Conservation (phyloP, 2,329 filamentous ascomycete genomes). For the Penicillium thymicola region DNA sequence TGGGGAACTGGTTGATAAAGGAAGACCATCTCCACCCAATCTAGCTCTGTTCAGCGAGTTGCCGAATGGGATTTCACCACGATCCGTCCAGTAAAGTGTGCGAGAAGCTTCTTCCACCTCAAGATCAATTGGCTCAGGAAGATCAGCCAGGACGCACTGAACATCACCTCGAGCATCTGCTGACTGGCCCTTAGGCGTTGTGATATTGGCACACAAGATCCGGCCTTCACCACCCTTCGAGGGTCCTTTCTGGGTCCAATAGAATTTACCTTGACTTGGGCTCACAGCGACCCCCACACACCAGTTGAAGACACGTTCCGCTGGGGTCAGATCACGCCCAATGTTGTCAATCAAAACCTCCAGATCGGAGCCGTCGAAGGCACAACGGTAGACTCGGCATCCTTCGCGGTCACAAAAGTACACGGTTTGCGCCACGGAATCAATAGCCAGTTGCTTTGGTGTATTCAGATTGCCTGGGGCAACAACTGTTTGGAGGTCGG, state of each 20-base stretch:
- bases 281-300: constrained; percentile 57
- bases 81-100: constrained; percentile 59
- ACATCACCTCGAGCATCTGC: constrained; percentile 42
- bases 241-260: constrained; percentile 60
- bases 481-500: constrained; percentile 44
- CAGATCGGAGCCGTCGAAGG: constrained; percentile 32
- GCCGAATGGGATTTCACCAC: constrained; percentile 55
- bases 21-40: constrained; percentile 11
- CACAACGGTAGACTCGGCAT: constrained; percentile 34
- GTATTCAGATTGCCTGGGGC: constrained; percentile 49
- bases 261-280: constrained; percentile 45
- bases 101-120: constrained; percentile 48
- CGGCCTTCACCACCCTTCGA: constrained; percentile 52
- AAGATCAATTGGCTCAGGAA: constrained; percentile 58
- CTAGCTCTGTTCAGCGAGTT: constrained; percentile 50
- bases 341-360: constrained; percentile 32
- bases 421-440: constrained; percentile 25
- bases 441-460: constrained; percentile 43
- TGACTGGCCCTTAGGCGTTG: constrained; percentile 35
- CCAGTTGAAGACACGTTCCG: constrained; percentile 42
- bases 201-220: constrained; percentile 53
- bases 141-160: constrained; percentile 41
- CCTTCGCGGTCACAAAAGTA: constrained; percentile 49
- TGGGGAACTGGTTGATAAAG: background rate
- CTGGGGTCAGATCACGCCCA: constrained; percentile 26